These are phyloP conservation scores for Colletotrichum destructivum DNA, from an alignment of 2,329 filamentous ascomycete species.

Conservation along the genomic window DNA sequence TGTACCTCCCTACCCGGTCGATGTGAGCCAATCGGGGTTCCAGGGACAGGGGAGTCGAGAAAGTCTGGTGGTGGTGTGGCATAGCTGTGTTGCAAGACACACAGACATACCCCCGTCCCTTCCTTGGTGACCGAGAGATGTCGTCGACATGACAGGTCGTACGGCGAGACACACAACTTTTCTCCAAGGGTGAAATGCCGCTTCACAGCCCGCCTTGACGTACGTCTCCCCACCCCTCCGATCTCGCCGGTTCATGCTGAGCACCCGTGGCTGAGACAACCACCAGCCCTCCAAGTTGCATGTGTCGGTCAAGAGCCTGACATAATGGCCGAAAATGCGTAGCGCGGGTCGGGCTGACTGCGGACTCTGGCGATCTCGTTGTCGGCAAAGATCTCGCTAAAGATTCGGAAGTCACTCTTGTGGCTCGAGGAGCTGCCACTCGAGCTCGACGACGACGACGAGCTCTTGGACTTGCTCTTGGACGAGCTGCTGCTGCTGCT, in stretches of 20 bases:
- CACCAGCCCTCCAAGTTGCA: background rate
- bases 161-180: constrained; percentile 17
- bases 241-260: constrained; percentile 27
- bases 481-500: constrained; percentile 44
- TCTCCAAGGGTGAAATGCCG: constrained; percentile 18
- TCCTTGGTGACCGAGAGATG: constrained; percentile 4
- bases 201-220: constrained; percentile 32
- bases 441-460: constrained; percentile 49
- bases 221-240: constrained; percentile 18
- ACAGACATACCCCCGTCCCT: constrained; percentile 6
- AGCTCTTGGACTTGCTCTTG: constrained; percentile 53
- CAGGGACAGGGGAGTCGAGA: constrained; percentile 15
- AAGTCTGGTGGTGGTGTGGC: constrained; percentile 14
- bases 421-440: constrained; percentile 48
- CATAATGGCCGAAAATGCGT: constrained; percentile 52
- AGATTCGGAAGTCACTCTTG: constrained; percentile 66
- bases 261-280: constrained; percentile 31
- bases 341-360: constrained; percentile 68
- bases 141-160: constrained; percentile 27
- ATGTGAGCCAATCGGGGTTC: constrained; percentile 26
- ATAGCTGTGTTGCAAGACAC: constrained; percentile 34
- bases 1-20: constrained; percentile 13
- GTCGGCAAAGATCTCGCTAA: constrained; percentile 66
- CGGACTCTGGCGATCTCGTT: constrained; percentile 66
- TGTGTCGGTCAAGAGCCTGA: constrained; percentile 39